A percentile compares a stretch with the other conserved stretches of the same genome.
Evolutionary conservation across 2,329 filamentous ascomycete genomes (phyloP).

Genomic region (Zopfia rhizophila): DNA sequence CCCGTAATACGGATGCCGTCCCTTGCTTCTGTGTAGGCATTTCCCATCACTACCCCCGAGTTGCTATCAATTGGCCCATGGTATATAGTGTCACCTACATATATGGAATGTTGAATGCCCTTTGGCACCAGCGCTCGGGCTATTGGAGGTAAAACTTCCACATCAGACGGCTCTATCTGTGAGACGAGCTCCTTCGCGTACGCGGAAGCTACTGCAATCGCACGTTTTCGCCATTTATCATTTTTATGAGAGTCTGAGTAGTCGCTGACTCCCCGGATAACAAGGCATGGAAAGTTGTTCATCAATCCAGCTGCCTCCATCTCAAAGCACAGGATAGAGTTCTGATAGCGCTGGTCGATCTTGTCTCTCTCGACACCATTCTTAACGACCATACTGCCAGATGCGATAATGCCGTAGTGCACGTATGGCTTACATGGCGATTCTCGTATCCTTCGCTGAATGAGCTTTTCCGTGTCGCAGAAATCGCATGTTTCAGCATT

Average conservation of each 20-base stretch:
- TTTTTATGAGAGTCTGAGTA: conserved; percentile 28
- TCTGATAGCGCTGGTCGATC: conserved; percentile 12
- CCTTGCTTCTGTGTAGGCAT: no score
- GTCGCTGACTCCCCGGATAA: conserved; percentile 26
- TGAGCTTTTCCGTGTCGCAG: conserved; percentile 11
- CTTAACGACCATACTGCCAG: conserved; percentile 13
- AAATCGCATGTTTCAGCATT: conserved; percentile 4
- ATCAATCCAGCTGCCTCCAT: conserved; percentile 36
- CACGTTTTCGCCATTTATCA: conserved; percentile 21
- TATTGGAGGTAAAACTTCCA: no score
- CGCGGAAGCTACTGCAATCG: conserved; percentile 18
- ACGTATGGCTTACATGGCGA: conserved; percentile 16
- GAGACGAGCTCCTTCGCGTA: conserved; percentile 23
- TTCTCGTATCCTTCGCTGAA: conserved; percentile 13
- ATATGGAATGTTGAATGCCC: no score
- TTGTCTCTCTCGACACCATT: conserved; percentile 13
- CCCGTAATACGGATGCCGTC: no score
- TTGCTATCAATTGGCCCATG: no score
- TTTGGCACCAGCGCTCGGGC: no score
- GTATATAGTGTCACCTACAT: no score
- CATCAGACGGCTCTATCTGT: conserved; percentile 4
- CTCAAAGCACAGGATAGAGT: conserved; percentile 25
- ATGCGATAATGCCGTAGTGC: conserved; percentile 13
- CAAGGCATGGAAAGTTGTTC: conserved; percentile 24
- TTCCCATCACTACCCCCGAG: no score